These are phyloP conservation scores for Cryptococcus depauperatus DNA, from an alignment of 1,284 basidiomycete species.

Conservation along the genomic window DNA sequence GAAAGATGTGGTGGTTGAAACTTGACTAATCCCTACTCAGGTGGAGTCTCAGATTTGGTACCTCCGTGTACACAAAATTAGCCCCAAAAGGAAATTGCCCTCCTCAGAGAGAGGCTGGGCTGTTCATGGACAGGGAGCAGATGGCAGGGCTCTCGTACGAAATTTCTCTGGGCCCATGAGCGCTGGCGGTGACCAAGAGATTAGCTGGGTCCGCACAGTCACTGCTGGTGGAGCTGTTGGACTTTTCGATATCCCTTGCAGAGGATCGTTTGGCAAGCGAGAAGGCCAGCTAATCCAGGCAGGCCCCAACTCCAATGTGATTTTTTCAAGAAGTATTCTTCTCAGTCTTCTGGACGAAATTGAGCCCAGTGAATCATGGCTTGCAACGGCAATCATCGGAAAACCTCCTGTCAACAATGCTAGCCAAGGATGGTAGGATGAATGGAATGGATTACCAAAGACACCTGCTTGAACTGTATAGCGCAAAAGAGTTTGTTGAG, in stretches of 20 bases:
- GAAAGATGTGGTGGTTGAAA: slow-evolving; percentile 63
- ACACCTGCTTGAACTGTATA: background rate
- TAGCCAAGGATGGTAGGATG: background rate
- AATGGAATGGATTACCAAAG: background rate
- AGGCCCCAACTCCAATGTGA: slow-evolving; percentile 65
- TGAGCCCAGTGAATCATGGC: slow-evolving; percentile 49
- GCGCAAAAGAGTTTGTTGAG: no score
- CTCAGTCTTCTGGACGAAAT: slow-evolving; percentile 56
- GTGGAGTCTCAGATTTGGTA: slow-evolving; percentile 56
- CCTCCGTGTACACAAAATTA: slow-evolving; percentile 58
- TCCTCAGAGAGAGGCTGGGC: slow-evolving; percentile 65
- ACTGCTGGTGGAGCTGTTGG: slow-evolving; percentile 59
- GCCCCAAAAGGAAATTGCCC: slow-evolving; percentile 49
- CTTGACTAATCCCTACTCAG: slow-evolving; percentile 62
- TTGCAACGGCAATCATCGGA: slow-evolving; percentile 63
- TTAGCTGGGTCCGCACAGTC: slow-evolving; percentile 49
- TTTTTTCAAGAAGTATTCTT: slow-evolving; percentile 59
- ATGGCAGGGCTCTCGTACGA: slow-evolving; percentile 54
- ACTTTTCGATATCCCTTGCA: slow-evolving; percentile 50
- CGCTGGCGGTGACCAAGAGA: slow-evolving; percentile 31
- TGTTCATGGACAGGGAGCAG: slow-evolving; percentile 59
- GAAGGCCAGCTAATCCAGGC: slow-evolving; percentile 54
- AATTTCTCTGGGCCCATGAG: slow-evolving; percentile 36
- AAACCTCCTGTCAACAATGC: slow-evolving; percentile 42
- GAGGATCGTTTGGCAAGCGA: slow-evolving; percentile 6